These are phyloP conservation scores for Chrysoporthe cubensis DNA, from an alignment of 2,329 filamentous ascomycete genomes.

Conservation along the genomic window DNA sequence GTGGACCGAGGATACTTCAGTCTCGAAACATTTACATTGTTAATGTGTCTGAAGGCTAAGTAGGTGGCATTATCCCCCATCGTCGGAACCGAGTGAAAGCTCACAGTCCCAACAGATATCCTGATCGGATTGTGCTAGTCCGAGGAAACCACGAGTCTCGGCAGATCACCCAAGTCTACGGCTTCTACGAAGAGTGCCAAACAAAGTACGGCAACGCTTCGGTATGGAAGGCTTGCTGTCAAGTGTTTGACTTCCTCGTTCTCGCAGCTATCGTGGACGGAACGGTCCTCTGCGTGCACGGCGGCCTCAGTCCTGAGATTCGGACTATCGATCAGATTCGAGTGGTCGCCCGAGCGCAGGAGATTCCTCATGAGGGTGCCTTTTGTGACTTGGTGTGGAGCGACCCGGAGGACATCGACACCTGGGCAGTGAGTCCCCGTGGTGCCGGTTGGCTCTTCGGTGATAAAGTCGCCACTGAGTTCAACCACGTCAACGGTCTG, in stretches of 20 bases:
- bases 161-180: slow-evolving; percentile 97
- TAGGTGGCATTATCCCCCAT: slow-evolving; percentile 38
- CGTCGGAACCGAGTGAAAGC: slow-evolving; percentile 17
- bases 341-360: slow-evolving; percentile 94
- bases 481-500: slow-evolving; percentile 95
- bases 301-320: slow-evolving; percentile 85
- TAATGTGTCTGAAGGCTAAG: slow-evolving; percentile 89
- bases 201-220: slow-evolving; percentile 98
- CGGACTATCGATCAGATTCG: slow-evolving; percentile 99
- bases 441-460: slow-evolving; percentile 99
- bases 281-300: slow-evolving; percentile 97
- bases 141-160: slow-evolving; percentile 97
- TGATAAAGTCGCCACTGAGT: slow-evolving; percentile 96
- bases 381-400: slow-evolving; percentile 99
- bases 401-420: slow-evolving; percentile 94
- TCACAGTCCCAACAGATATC: slow-evolving; percentile 72
- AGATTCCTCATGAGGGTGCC: slow-evolving; percentile 97
- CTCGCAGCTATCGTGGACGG: slow-evolving; percentile 97
- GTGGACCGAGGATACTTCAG: slow-evolving; percentile 98
- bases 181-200: slow-evolving; percentile 98
- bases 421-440: slow-evolving; percentile 91
- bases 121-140: slow-evolving; percentile 91
- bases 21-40: slow-evolving; percentile 94
- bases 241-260: slow-evolving; percentile 98
- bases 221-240: slow-evolving; percentile 99